phyloP scores from a whole-genome alignment of 345 rosid genomes.

The Dovyalis caffra region DNA sequence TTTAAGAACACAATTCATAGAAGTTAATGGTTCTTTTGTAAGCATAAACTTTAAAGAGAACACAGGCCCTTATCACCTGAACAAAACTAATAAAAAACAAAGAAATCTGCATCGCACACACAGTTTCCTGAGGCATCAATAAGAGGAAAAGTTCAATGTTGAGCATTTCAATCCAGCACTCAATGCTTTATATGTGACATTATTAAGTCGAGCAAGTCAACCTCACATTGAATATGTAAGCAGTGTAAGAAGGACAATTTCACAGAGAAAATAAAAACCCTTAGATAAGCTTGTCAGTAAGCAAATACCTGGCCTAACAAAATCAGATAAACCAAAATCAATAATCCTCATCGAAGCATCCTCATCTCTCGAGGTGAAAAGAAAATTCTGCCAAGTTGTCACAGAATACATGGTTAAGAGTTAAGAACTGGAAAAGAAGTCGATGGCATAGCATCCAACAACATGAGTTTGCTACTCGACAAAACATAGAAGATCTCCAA shows the following conservation, averaged over 20 bases:
- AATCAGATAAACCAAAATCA: conserved; percentile 84
- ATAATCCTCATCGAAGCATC: conserved; percentile 80
- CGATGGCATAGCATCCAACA: not conserved
- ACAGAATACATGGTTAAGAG: not conserved
- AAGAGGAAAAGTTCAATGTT: not conserved
- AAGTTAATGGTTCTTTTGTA: not conserved
- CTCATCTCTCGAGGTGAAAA: conserved; percentile 70
- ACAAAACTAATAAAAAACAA: no score
- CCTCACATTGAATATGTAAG: not conserved
- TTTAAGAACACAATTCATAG: not conserved
- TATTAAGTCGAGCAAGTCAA: not conserved
- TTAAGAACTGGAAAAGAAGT: not conserved
- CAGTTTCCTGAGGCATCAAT: not conserved
- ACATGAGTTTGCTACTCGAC: not conserved
- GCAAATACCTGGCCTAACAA: conserved; percentile 58
- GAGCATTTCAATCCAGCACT: not conserved
- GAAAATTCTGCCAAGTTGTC: conserved; percentile 65
- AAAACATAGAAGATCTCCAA: not conserved
- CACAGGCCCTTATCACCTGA: no score
- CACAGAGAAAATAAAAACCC: not conserved
- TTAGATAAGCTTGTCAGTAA: conserved; percentile 2
- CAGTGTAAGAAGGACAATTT: not conserved
- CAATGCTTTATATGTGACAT: not conserved
- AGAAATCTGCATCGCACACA: not conserved
- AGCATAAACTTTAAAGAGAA: not conserved